Percentiles rank a stretch among this genome's conserved stretches.
Evolutionary conservation across 352 stramenopile species (phyloP).

Genomic region (Phytopythium cucurbitacearum): DNA sequence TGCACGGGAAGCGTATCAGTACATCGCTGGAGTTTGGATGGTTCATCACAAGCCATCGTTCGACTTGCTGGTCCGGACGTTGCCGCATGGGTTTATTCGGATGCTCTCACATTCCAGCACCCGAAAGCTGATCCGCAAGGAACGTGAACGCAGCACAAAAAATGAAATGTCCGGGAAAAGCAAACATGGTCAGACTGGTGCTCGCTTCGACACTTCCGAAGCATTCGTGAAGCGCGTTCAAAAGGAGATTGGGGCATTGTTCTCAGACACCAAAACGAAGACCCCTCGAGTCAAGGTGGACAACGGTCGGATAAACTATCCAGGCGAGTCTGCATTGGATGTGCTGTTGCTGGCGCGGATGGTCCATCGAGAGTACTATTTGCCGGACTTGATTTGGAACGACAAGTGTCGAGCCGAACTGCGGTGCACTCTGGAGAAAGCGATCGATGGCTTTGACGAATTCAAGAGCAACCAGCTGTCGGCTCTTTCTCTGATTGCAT

Average conservation of each 20-base stretch:
- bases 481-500: conserved; percentile 15
- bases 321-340: conserved; percentile 63
- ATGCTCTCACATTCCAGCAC: conserved; percentile 62
- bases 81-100: conserved; percentile 71
- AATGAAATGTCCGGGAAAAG: conserved; percentile 20
- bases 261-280: conserved; percentile 20
- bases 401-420: conserved; percentile 49
- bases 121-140: conserved; percentile 59
- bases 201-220: conserved; percentile 26
- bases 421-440: conserved; percentile 33
- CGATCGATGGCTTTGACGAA: conserved; percentile 45
- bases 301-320: conserved; percentile 60
- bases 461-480: conserved; percentile 31
- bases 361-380: conserved; percentile 64
- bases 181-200: conserved; percentile 15
- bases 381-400: conserved; percentile 83
- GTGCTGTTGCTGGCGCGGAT: conserved; percentile 62
- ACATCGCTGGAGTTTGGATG: conserved; percentile 72
- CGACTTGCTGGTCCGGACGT: conserved; percentile 54
- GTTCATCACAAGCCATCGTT: conserved; percentile 71
- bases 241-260: conserved; percentile 43
- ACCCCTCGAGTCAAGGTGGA: conserved; percentile 38
- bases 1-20: conserved; percentile 67
- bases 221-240: conserved; percentile 75
- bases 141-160: conserved; percentile 30